Percentiles rank a stretch among this genome's conserved stretches.
These are phyloP conservation scores for Mycena venus DNA, from an alignment of 768 basidiomycete species.

Conservation along the genomic window DNA sequence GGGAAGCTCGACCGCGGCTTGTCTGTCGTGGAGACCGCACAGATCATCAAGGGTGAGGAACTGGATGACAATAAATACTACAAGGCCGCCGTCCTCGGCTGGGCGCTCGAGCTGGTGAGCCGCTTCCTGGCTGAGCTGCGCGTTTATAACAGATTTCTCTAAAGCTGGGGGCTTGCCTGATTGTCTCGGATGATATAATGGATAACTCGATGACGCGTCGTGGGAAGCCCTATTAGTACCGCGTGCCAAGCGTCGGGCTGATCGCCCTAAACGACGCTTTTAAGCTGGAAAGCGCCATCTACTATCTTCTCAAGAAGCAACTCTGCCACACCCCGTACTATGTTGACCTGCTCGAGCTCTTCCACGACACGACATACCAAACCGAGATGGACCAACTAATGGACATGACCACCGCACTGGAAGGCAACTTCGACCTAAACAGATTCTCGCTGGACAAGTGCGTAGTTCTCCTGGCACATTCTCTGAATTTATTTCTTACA, in stretches of 20 bases:
- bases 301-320: slow-evolving; percentile 89
- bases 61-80: too few relatives aligned
- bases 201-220: slow-evolving; percentile 95
- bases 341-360: too few relatives aligned
- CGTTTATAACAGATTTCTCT: background rate
- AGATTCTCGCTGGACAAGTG: slow-evolving; percentile 91
- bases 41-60: too few relatives aligned
- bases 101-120: slow-evolving; percentile 94
- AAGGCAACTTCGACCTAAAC: slow-evolving; percentile 88
- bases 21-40: slow-evolving; percentile 93
- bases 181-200: slow-evolving; percentile 98
- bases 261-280: slow-evolving; percentile 97
- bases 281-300: slow-evolving; percentile 96
- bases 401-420: slow-evolving; percentile 95
- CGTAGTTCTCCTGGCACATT: slow-evolving; percentile 38
- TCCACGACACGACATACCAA: too few relatives aligned
- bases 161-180: slow-evolving; percentile 98
- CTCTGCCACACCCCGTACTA: too few relatives aligned
- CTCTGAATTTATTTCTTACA: background rate
- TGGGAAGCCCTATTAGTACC: slow-evolving; percentile 97
- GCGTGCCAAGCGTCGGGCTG: slow-evolving; percentile 70
- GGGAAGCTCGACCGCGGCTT: slow-evolving; percentile 97
- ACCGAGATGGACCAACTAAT: slow-evolving; percentile 98
- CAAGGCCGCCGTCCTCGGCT: too few relatives aligned
- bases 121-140: background rate